These are phyloP conservation scores for Ustilago cynodontis DNA, from an alignment of 1,284 basidiomycete species.

Conservation along the genomic window DNA sequence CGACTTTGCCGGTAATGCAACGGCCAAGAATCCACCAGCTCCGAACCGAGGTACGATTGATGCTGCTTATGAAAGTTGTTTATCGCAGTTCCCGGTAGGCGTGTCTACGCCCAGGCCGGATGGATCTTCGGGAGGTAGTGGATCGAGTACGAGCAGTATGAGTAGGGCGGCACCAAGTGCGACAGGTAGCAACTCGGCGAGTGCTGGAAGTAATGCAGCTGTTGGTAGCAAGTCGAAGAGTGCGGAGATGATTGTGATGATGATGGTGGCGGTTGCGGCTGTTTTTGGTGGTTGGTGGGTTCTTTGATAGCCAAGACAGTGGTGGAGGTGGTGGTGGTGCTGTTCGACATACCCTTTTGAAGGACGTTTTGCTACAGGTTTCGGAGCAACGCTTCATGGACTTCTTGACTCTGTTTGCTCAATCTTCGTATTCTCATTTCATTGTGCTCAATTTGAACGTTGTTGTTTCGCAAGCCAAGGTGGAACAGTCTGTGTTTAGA, in stretches of 20 bases:
- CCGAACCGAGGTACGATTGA: slow-evolving; percentile 75
- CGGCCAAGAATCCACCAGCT: slow-evolving; percentile 75
- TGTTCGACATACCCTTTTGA: not conserved
- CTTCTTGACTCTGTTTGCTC: too few relatives aligned
- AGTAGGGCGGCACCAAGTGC: not conserved
- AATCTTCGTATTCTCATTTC: too few relatives aligned
- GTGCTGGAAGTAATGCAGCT: not conserved
- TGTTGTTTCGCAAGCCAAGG: not conserved
- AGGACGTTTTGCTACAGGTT: too few relatives aligned
- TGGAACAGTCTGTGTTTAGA: not conserved
- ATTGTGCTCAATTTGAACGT: not conserved
- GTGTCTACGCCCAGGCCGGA: slow-evolving; percentile 13
- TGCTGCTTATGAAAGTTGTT: slow-evolving; percentile 78
- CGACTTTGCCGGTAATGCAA: slow-evolving; percentile 85
- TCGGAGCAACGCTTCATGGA: too few relatives aligned
- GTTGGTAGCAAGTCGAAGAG: not conserved
- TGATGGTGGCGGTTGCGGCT: not conserved
- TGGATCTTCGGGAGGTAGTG: not conserved
- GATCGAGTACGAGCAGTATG: not conserved
- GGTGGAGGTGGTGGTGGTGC: not conserved
- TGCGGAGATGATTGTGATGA: not conserved
- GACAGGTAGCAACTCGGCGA: not conserved
- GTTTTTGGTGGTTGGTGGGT: not conserved
- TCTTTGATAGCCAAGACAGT: not conserved
- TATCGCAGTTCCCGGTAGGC: slow-evolving; percentile 75